Conservation (phyloP, 2,329 filamentous ascomycete genomes). For the Trichoderma atrobrunneum region DNA sequence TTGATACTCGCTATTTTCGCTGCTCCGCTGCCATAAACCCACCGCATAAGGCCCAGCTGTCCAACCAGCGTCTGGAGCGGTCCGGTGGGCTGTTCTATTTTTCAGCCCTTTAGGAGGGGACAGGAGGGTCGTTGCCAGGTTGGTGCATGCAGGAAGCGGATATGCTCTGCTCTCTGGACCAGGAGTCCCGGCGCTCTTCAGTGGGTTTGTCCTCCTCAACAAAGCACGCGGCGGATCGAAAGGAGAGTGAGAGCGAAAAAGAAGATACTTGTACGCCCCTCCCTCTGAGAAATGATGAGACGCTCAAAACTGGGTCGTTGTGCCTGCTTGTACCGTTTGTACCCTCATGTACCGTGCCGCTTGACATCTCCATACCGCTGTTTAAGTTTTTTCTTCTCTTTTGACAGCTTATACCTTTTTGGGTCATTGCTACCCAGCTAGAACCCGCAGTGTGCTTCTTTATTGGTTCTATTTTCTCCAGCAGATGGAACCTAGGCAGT, state of each 20-base stretch:
- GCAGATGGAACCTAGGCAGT: not conserved
- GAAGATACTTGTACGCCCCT: not conserved
- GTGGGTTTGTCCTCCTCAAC: not conserved
- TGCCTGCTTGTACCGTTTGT: not conserved
- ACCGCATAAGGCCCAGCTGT: not conserved
- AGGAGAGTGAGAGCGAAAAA: not conserved
- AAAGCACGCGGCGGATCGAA: not conserved
- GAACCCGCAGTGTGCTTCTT: not conserved
- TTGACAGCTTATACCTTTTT: not conserved
- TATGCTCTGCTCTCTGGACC: not conserved
- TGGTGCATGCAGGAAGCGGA: not conserved
- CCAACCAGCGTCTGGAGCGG: constrained; percentile 6
- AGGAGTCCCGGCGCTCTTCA: not conserved
- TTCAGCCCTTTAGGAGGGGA: not conserved
- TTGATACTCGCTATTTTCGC: constrained; percentile 13
- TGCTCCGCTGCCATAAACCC: constrained; percentile 5
- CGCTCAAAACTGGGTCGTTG: not conserved
- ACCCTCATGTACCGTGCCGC: not conserved
- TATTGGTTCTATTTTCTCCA: not conserved
- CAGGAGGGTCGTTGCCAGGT: not conserved
- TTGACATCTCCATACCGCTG: not conserved
- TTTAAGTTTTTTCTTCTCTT: not conserved
- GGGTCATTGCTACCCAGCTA: not conserved
- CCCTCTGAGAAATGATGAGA: not conserved
- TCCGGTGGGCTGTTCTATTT: not conserved